Conservation (phyloP, 2,329 filamentous ascomycete species). For the Neoscytalidium dimidiatum region DNA sequence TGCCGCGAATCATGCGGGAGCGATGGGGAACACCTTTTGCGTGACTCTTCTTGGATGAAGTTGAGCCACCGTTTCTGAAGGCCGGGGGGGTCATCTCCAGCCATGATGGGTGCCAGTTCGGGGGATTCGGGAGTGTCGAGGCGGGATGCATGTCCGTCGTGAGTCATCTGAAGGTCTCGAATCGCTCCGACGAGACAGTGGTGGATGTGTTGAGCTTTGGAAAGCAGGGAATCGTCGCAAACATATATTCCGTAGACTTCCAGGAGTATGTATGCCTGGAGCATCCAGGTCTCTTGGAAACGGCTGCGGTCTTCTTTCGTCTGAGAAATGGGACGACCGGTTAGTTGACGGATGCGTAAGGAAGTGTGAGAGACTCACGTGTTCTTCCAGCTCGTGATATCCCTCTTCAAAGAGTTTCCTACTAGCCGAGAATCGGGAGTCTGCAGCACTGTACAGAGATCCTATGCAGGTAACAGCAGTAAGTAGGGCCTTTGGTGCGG, state of each 20-base stretch:
- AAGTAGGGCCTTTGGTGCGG: background rate
- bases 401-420: background rate
- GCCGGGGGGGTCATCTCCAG: background rate
- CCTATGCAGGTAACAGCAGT: background rate
- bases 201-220: background rate
- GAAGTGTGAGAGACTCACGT: background rate
- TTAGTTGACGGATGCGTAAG: background rate
- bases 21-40: background rate
- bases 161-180: background rate
- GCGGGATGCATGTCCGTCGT: background rate
- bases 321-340: background rate
- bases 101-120: slow-evolving; percentile 23
- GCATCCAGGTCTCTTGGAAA: slow-evolving; percentile 5
- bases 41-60: background rate
- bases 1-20: slow-evolving; percentile 18
- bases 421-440: background rate
- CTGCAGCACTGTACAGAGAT: background rate
- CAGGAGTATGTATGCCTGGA: slow-evolving; percentile 26
- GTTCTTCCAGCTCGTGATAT: background rate
- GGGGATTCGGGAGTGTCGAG: slow-evolving; percentile 23
- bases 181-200: background rate
- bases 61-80: background rate
- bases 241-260: slow-evolving; percentile 26
- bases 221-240: slow-evolving; percentile 16
- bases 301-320: background rate